Conservation (phyloP, 2,329 filamentous ascomycete genomes). For the Ophiostoma himal-ulmi region DNA sequence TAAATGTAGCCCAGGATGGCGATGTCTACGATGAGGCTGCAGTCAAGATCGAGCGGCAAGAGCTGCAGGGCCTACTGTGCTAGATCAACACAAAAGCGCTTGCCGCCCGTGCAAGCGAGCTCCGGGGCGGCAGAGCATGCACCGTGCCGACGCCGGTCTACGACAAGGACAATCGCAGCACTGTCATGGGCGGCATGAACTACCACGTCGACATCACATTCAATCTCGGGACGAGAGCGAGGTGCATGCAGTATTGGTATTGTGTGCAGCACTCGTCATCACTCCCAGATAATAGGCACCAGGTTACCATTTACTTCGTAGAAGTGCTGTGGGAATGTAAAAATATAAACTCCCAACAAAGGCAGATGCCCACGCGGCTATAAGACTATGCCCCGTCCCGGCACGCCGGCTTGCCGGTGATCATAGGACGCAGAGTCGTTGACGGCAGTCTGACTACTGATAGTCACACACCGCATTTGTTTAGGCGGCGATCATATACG, state of each 20-base stretch:
- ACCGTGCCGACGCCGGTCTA: not conserved
- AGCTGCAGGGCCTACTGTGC: not conserved
- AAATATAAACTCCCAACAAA: not conserved
- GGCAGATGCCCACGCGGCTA: not conserved
- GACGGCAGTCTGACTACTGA: not conserved
- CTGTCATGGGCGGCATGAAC: slow-evolving; percentile 20
- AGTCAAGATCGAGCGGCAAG: not conserved
- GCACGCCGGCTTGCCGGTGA: not conserved
- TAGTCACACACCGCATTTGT: not conserved
- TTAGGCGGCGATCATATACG: not conserved
- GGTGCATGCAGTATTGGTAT: not conserved
- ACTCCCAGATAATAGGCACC: not conserved
- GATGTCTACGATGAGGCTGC: not conserved
- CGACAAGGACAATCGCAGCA: not conserved
- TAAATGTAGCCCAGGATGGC: not conserved
- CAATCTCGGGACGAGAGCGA: not conserved
- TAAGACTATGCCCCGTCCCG: not conserved
- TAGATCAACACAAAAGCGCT: not conserved
- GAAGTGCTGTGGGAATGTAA: not conserved
- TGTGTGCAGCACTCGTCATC: not conserved
- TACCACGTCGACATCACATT: slow-evolving; percentile 19
- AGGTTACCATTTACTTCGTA: not conserved
- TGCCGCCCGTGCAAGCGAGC: not conserved
- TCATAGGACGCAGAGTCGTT: not conserved
- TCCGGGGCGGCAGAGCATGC: not conserved